Evolutionary conservation across 495 filamentous ascomycete species (phyloP).

Genomic region (Hypoxylon lenormandii): DNA sequence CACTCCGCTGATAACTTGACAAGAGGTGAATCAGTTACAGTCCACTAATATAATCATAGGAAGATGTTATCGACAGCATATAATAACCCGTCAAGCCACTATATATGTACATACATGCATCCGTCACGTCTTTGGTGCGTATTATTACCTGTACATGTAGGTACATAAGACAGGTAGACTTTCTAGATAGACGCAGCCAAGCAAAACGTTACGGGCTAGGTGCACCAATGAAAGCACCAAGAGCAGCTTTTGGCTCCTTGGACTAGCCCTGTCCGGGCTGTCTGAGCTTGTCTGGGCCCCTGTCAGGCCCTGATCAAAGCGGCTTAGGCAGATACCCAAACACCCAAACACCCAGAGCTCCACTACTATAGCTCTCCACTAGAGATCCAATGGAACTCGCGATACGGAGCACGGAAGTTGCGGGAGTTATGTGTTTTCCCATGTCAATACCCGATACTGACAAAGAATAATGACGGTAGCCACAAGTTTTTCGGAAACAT

Average conservation of each 20-base stretch:
- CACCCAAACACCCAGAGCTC: slow-evolving; percentile 3
- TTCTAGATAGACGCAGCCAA: background rate
- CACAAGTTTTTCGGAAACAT: background rate
- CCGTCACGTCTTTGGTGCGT: too few relatives aligned
- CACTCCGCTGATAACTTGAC: too few relatives aligned
- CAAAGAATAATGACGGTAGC: background rate
- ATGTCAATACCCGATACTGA: slow-evolving; percentile 15
- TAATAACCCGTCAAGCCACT: too few relatives aligned
- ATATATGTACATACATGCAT: too few relatives aligned
- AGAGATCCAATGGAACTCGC: slow-evolving; percentile 28
- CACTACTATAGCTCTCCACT: slow-evolving; percentile 9
- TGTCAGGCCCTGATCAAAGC: slow-evolving; percentile 3
- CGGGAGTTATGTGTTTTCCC: background rate
- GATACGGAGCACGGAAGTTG: slow-evolving; percentile 23
- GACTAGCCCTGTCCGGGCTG: slow-evolving; percentile 5
- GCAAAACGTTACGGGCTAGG: slow-evolving; percentile 17
- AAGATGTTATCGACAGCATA: too few relatives aligned
- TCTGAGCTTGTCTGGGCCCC: background rate
- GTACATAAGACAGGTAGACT: background rate
- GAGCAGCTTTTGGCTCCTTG: slow-evolving; percentile 15
- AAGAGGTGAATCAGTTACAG: too few relatives aligned
- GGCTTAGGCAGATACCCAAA: slow-evolving; percentile 11
- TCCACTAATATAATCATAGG: too few relatives aligned
- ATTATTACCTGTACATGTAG: too few relatives aligned
- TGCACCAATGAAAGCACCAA: slow-evolving; percentile 21